These are phyloP conservation scores for Trichosporon inkin DNA, from an alignment of 1,284 basidiomycete genomes.

Conservation along the genomic window DNA sequence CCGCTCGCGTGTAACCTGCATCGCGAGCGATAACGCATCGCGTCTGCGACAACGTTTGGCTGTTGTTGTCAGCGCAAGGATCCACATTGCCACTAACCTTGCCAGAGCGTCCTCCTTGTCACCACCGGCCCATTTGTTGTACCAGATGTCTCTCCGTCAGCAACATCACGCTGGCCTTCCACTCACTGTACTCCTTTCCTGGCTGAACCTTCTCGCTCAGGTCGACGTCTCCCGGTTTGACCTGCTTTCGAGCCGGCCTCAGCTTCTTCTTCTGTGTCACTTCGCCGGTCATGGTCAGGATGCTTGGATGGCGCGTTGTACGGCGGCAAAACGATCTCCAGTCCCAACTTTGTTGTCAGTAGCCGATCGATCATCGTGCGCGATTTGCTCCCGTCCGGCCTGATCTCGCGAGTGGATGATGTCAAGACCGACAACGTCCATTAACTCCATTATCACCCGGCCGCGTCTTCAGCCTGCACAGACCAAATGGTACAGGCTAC, in stretches of 20 bases:
- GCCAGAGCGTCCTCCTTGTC: conserved; percentile 91
- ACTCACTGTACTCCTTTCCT: conserved; percentile 89
- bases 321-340: background rate
- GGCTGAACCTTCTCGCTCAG: conserved; percentile 83
- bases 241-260: conserved; percentile 77
- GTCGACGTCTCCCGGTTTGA: conserved; percentile 81
- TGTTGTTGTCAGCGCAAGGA: conserved; percentile 44
- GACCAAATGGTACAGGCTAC: conserved; percentile 6
- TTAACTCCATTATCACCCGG: background rate
- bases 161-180: background rate
- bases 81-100: conserved; percentile 58
- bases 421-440: background rate
- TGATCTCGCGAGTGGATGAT: background rate
- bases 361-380: background rate
- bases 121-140: conserved; percentile 97
- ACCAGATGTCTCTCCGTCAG: conserved; percentile 79
- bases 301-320: background rate
- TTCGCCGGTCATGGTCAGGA: conserved; percentile 26
- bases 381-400: background rate
- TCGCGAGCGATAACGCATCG: conserved; percentile 85
- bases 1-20: conserved; percentile 85
- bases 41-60: conserved; percentile 69
- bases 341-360: conserved; percentile 7
- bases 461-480: background rate
- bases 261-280: conserved; percentile 42